Base-by-base conservation (phyloP, 2,329 filamentous ascomycete genomes). In the Claviceps maximensis region DNA sequence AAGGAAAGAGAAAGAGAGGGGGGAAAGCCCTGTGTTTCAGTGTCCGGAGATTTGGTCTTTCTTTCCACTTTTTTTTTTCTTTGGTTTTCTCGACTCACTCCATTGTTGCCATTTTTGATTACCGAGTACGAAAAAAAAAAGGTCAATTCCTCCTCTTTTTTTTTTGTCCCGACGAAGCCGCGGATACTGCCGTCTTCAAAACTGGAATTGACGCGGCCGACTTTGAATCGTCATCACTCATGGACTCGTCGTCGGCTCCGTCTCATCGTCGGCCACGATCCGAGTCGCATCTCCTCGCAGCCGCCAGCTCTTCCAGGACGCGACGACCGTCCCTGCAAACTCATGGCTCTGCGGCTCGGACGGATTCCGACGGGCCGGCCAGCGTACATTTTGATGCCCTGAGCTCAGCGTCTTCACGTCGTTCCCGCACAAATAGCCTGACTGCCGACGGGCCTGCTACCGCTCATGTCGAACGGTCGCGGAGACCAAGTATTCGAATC, bases 401-500 rank as follows among this genome's bases (percentile, higher is more conserved):
- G 25, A 50, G 41, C 33, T n/a, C 41, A 2, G 42, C 55, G 3
- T 38, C 52, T 2, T 54, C 54, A 8, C 49, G 49, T 6, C 46
- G 41, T 9, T 58, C 53, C 38, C 48, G 57, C 15, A 27, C 55
- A 10, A 19, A 44, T 6, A 55, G 47, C 45, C 38, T 41, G 23
- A 38, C 29, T 9, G 19, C 17, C 36, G 33, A 41, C 9, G n/a
- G 17, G 29, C 7, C 5, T 15, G 27, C 33, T 36, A 12, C 13
- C 9, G 6, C 25, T 15, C 17, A 3, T 46, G 10, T n/a, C 12
- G 58, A 57, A 8, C 54, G 53, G 5, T 23, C 53, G 8, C 52
- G 57, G 21, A 57, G 55, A 7, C 60, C 60, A 2, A 62, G 60
- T n/a, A 61, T 62, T 19, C 58, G 60, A 40, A 59, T 61, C 4